Base-by-base conservation (phyloP, 495 filamentous ascomycete genomes). In the Trichoderma erinaceum region DNA sequence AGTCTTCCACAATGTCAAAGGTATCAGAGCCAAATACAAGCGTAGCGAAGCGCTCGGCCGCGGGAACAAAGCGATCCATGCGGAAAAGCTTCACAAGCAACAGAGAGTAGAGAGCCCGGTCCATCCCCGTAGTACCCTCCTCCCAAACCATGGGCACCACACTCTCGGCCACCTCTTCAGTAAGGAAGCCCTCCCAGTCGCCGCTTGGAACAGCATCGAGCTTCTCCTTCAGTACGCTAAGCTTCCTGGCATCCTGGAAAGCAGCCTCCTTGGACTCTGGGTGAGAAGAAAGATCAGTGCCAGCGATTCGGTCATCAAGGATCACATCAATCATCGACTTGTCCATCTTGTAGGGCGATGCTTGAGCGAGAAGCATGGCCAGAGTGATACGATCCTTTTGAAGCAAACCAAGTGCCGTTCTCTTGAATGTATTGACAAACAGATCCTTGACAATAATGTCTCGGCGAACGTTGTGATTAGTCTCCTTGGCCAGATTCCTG, bases 301-400 rank as follows among this genome's bases (percentile, higher is more conserved):
- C 92, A 70, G 90, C 85, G 38, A 94, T 75, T 58, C 86, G 85
- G 67, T 90, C 84, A 74, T 97, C 95, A 5, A 98, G 83, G 48
- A 98, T 90, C 21, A 84, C 82, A 71, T 97, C 95, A 70, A 99
- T 87, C 58, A 98, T 83, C 16, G 82, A 80, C 76, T 92, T 93
- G 75, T 98, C 93, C 90, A 97, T 96, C 71, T 91, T 85, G 80
- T 92, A 97, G 7, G 95, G 93, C 41, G 93, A 89, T 35, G 93
- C 95, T 77, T 97, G 94, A 16, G 93, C 93, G 66, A 99, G 87
- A 61, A 99, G 87, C 82, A 99, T 93, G n/a, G 94, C 96, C 41
- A 99, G 80, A 1, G 93, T 97, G 67, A 97, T 87, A 27, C 92
- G 89, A 74, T 99, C 95, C 75, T 93, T 97, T 74, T 99, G 95